Evolutionary conservation across 345 rosid species (phyloP).

Genomic region (Xanthoceras sorbifolium): DNA sequence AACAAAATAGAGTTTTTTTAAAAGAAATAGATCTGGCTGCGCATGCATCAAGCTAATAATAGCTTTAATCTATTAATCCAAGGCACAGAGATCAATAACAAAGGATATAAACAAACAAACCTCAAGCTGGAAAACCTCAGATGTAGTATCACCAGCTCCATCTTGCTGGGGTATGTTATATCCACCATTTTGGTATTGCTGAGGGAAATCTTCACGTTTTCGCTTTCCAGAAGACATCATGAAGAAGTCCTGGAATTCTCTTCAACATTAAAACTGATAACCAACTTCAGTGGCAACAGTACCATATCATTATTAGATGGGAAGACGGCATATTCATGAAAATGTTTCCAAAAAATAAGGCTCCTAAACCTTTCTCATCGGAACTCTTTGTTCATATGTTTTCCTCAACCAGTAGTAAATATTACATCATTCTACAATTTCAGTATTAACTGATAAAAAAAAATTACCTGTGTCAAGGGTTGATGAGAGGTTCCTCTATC

Average conservation of each 20-base stretch:
- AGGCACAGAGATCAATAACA: neutral
- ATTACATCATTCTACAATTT: constrained; percentile 12
- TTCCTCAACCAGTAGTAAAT: constrained; percentile 24
- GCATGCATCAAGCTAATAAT: neutral
- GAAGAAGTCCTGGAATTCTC: constrained; percentile 79
- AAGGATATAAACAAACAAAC: constrained; percentile 16
- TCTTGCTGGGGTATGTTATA: constrained; percentile 89
- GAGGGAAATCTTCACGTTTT: constrained; percentile 82
- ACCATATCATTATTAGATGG: constrained; percentile 15
- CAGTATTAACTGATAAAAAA: constrained; percentile 17
- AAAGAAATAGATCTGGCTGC: neutral
- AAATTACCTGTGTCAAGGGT: constrained; percentile 76
- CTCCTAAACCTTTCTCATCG: constrained; percentile 10
- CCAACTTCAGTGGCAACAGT: constrained; percentile 19
- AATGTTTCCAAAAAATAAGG: constrained; percentile 12
- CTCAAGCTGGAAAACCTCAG: constrained; percentile 46
- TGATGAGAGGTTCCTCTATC: constrained; percentile 77
- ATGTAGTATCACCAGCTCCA: constrained; percentile 74
- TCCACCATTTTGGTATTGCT: constrained; percentile 77
- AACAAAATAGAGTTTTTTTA: neutral
- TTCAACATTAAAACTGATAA: constrained; percentile 30
- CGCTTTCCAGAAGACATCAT: constrained; percentile 76
- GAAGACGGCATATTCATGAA: constrained; percentile 4
- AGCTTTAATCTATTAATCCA: neutral
- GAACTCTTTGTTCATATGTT: constrained; percentile 13